A percentile compares a stretch with the other conserved stretches of the same genome.
phyloP scores from a whole-genome alignment of 371 early-diverging fungal genomes.

The Parasitella parasitica region DNA sequence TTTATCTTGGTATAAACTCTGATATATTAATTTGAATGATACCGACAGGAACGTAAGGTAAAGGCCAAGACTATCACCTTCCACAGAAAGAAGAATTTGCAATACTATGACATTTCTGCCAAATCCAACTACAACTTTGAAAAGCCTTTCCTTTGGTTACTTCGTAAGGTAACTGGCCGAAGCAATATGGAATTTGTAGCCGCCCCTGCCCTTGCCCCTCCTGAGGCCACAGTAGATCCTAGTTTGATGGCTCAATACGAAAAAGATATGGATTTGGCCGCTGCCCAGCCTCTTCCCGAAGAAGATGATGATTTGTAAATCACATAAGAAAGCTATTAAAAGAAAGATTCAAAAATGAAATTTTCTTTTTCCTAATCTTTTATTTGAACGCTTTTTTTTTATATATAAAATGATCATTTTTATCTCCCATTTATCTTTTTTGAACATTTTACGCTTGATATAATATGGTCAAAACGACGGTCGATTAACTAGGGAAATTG shows the following conservation, averaged over 20 bases:
- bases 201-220: slow-evolving; percentile 96
- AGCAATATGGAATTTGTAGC: slow-evolving; percentile 96
- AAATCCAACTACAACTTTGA: slow-evolving; percentile 99
- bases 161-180: slow-evolving; percentile 96
- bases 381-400: background rate
- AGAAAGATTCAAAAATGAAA: background rate
- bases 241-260: slow-evolving; percentile 78
- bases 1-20: background rate
- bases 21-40: background rate
- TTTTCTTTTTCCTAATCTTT: background rate
- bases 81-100: slow-evolving; percentile 99
- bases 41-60: slow-evolving; percentile 94
- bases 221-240: slow-evolving; percentile 90
- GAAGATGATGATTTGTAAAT: slow-evolving; percentile 77
- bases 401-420: background rate
- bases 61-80: slow-evolving; percentile 99
- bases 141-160: slow-evolving; percentile 99
- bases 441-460: no score
- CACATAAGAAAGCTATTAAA: background rate
- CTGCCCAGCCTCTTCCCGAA: slow-evolving; percentile 85
- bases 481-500: no score
- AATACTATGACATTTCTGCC: slow-evolving; percentile 99
- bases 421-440: background rate
- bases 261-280: slow-evolving; percentile 75
- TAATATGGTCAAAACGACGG: no score